Evolutionary conservation across 768 basidiomycete genomes (phyloP), one percentile per base, ranked within the genome.

Genomic region (Tricholoma terreum): DNA sequence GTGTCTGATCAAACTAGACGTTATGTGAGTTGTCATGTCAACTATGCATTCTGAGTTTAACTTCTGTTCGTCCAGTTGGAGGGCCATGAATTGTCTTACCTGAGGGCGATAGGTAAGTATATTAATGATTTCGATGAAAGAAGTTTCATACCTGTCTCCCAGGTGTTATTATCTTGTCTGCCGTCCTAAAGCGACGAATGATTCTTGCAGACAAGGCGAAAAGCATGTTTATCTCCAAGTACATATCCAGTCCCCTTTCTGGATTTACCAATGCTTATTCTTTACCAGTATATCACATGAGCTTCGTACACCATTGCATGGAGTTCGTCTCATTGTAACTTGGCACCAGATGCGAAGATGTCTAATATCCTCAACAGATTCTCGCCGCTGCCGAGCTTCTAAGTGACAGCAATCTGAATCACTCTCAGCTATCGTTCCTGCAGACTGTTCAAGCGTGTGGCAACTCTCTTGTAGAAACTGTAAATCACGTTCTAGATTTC

Each of bases 401-500:
- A 21, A 81, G 83, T 48, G 94, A 96, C 46, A 96, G 90, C 11
- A 66, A 80, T n/a, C 75, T 98, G 31, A 89, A 85, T 65, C 85
- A 89, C 48, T 85, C 86, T 11, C 95, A 98, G 69, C 69, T 76
- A 9, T 92, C 94, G 0, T 96, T 94, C 76, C 74, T 97, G 50
- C 90, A 94, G 67, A 97, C 95, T 0, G 91, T 97, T 1, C 90
- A 94, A 69, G 94, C 92, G 6, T 97, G 94, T 66, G 94, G 94
- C 12, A 95, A 89, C n/a, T 93, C 92, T 1, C 80, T 98, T 1
- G 92, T 95, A 40, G 95, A 98, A 75, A 96, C 94, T 0, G 94
- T 98, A 50, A 97, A 97, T 66, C 95, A 98, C 63, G 95, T 98
- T 5, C 77, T 98, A 24, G 95, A 98, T 69, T 98, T 95, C 67